Evolutionary conservation across 345 rosid genomes (phyloP), one percentile per base, ranked within the genome.

Genomic region (Citrus maxima): DNA sequence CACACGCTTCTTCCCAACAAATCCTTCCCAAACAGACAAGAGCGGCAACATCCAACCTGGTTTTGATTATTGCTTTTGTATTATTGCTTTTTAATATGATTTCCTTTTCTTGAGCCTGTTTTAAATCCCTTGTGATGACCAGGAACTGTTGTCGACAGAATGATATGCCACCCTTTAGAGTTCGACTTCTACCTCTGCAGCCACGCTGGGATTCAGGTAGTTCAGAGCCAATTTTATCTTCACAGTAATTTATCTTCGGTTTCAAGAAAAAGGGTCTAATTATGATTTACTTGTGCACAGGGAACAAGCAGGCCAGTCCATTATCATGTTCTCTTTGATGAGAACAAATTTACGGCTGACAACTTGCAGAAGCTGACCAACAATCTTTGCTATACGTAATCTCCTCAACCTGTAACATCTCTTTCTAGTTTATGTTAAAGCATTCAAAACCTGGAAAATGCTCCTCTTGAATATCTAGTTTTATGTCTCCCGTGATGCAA

Each of bases 141-240:
- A 92, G 95, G 98, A 30, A 95, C 98, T 71, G 95, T 95, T 0
- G 91, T 95, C 2, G 98, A 92, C 59, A 89, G 90, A 5, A 58
- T 16, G 19, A 93, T 91, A 38, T 91, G 98, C 77, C 98, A 95
- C 71, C 94, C 94, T 0, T 82, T 74, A 0, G 91, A 91, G 56
- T 87, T 88, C 1, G 98, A 95, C 62, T 95, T 95, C 77, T 93
- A 78, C 49, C 84, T 95, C 5, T 92, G 92, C 76, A 92, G 98
- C 70, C 98, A 95, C 59, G 94, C 93, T 46, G 93, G 94, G 8
- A 93, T 89, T 7, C 86, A 92, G 97, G 98, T 90, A 78, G 67
- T 72, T 34, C 62, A 72, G 16, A 72, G 30, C 9, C 35, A 5
- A 22, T 55, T 1, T 14, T 13, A 18, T 37, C 14, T 60, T 73